Conservation (phyloP, 2,329 filamentous ascomycete genomes). For the Xylaria sp. region DNA sequence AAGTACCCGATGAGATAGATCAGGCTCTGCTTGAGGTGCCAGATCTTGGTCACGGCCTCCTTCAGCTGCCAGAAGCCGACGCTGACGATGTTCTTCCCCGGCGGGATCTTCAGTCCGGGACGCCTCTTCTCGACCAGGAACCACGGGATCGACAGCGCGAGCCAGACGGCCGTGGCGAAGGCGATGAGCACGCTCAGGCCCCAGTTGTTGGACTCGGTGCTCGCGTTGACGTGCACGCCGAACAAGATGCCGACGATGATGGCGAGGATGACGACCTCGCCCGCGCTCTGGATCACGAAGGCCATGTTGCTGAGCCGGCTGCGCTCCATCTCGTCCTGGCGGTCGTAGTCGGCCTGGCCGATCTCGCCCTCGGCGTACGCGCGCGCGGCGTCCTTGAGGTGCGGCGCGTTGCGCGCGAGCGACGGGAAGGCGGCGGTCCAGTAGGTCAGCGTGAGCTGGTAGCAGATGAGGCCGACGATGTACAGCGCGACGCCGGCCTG, state of each 20-base stretch:
- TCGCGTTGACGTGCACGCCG: constrained; percentile 68
- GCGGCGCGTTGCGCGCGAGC: constrained; percentile 52
- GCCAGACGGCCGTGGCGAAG: constrained; percentile 72
- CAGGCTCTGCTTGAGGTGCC: constrained; percentile 72
- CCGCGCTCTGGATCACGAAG: constrained; percentile 72
- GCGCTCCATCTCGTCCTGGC: constrained; percentile 69
- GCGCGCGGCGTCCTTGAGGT: constrained; percentile 50
- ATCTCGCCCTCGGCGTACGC: constrained; percentile 59
- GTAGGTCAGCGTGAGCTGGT: constrained; percentile 74
- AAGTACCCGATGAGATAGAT: constrained; percentile 76
- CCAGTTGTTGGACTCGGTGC: constrained; percentile 71
- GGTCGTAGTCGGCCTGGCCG: constrained; percentile 68
- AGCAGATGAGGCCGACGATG: constrained; percentile 73
- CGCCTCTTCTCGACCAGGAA: constrained; percentile 72
- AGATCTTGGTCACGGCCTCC: constrained; percentile 68
- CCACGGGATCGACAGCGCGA: constrained; percentile 73
- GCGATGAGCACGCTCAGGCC: constrained; percentile 73
- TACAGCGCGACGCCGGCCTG: constrained; percentile 69
- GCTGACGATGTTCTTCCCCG: constrained; percentile 60
- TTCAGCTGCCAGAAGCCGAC: constrained; percentile 72
- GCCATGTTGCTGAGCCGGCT: constrained; percentile 72
- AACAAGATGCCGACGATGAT: constrained; percentile 73
- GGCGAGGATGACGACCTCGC: constrained; percentile 71
- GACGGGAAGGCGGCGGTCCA: constrained; percentile 70
- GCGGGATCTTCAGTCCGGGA: constrained; percentile 62